phyloP scores from a whole-genome alignment of 306 rosid species.

The Dryas octopetala region DNA sequence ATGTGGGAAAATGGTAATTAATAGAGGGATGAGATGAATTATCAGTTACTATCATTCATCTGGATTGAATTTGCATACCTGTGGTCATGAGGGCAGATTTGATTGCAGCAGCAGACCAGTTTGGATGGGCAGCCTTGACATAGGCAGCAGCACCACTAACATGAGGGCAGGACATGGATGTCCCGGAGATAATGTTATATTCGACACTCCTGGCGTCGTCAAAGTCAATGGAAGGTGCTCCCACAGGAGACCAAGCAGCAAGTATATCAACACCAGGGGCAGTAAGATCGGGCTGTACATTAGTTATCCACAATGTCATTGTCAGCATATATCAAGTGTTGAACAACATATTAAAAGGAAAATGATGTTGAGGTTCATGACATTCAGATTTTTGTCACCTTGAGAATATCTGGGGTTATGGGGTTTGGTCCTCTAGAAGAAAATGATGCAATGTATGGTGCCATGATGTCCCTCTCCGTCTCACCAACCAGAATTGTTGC shows the following conservation, averaged over 20 bases:
- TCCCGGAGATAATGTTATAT: constrained; percentile 30
- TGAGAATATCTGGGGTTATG: constrained; percentile 32
- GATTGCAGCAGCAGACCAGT: constrained; percentile 40
- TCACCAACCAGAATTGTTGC: constrained; percentile 33
- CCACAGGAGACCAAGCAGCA: constrained; percentile 38
- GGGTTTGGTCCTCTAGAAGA: constrained; percentile 40
- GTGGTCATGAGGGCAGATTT: constrained; percentile 39
- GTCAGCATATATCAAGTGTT: background rate
- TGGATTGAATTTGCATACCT: constrained; percentile 11
- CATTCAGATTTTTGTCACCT: constrained; percentile 19
- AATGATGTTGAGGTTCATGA: background rate
- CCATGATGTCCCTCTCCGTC: constrained; percentile 26
- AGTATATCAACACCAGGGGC: constrained; percentile 39
- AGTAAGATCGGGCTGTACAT: constrained; percentile 31
- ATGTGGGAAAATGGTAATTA: too few relatives aligned
- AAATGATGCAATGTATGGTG: constrained; percentile 32
- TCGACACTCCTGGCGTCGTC: constrained; percentile 20
- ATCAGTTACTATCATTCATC: too few relatives aligned
- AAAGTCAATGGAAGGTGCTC: constrained; percentile 2
- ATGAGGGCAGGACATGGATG: constrained; percentile 41
- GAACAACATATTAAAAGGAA: background rate
- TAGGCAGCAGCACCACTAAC: constrained; percentile 33
- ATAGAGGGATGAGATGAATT: too few relatives aligned
- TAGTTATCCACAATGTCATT: background rate
- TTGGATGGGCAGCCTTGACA: constrained; percentile 35